These are phyloP conservation scores for Rhodofomes roseus DNA, from an alignment of 1,284 basidiomycete genomes.

Conservation along the genomic window DNA sequence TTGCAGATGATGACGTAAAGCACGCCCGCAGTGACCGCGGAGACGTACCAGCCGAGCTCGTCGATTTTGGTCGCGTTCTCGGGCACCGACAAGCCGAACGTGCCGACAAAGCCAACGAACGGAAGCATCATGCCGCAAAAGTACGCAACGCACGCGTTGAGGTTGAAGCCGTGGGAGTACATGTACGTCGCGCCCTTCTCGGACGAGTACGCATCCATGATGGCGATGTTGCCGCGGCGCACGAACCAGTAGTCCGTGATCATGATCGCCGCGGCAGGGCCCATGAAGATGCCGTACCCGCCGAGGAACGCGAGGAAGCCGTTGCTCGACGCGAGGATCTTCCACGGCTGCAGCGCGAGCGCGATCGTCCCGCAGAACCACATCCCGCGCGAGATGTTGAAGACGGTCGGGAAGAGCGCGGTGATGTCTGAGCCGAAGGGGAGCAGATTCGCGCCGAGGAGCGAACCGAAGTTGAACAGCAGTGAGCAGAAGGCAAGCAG, in stretches of 20 bases:
- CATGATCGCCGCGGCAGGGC: conserved; percentile 26
- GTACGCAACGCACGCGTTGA: conserved; percentile 23
- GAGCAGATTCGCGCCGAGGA: conserved; percentile 34
- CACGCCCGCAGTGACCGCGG: conserved; percentile 12
- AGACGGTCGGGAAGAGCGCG: conserved; percentile 32
- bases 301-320: conserved; percentile 26
- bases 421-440: conserved; percentile 31
- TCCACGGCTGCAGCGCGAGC: conserved; percentile 36
- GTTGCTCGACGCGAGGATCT: conserved; percentile 26
- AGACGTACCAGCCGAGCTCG: conserved; percentile 20
- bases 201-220: conserved; percentile 21
- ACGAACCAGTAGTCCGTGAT: conserved; percentile 27
- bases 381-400: conserved; percentile 43
- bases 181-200: conserved; percentile 20
- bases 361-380: conserved; percentile 40
- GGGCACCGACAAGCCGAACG: conserved; percentile 18
- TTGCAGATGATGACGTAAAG: conserved; percentile 17
- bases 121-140: conserved; percentile 24
- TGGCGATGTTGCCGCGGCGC: conserved; percentile 21
- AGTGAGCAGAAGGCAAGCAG: conserved; percentile 39
- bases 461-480: conserved; percentile 41
- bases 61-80: conserved; percentile 14
- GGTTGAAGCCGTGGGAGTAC: conserved; percentile 24
- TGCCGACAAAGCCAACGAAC: conserved; percentile 20
- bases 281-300: conserved; percentile 28